Conservation (phyloP, 148 eudicot genomes). For the Camellia lanceoleosa region DNA sequence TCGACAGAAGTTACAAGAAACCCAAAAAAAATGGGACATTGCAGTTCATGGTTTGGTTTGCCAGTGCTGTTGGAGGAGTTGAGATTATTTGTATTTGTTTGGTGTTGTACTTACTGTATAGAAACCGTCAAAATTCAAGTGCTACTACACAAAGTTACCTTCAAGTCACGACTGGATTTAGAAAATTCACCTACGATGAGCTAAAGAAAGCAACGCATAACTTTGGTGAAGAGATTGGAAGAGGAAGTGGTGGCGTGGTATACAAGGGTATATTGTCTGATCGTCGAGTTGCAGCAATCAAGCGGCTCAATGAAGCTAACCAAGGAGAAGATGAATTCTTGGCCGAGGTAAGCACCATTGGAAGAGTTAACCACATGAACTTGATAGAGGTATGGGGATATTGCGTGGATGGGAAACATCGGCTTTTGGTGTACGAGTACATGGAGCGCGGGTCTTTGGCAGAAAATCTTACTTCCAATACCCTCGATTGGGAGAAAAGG, state of each 20-base stretch:
- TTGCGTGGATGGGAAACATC: not conserved
- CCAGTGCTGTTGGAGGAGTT: slow-evolving; percentile 20
- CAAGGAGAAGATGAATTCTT: not conserved
- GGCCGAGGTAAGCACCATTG: slow-evolving; percentile 2
- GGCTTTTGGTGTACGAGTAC: slow-evolving; percentile 6
- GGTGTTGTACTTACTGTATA: slow-evolving; percentile 9
- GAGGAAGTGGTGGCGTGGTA: slow-evolving; percentile 5
- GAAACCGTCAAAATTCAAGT: not conserved
- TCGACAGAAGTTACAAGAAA: slow-evolving; percentile 10
- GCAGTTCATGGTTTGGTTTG: slow-evolving; percentile 23
- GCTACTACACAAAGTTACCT: slow-evolving; percentile 10
- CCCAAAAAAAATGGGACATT: not conserved
- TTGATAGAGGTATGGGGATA: slow-evolving; percentile 7
- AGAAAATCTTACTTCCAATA: not conserved
- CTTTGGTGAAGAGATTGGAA: slow-evolving; percentile 3
- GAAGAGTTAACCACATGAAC: slow-evolving; percentile 11
- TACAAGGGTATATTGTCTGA: not conserved
- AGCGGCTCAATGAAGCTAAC: not conserved
- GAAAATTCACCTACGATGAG: slow-evolving; percentile 14
- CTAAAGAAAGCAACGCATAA: not conserved
- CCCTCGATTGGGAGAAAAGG: not conserved
- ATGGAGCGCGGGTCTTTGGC: not conserved
- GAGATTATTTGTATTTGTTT: slow-evolving; percentile 18
- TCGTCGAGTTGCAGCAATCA: not conserved
- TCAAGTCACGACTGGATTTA: slow-evolving; percentile 29